Evolutionary conservation across 139 green algal species (phyloP).

Genomic region (Trebouxia sp.): DNA sequence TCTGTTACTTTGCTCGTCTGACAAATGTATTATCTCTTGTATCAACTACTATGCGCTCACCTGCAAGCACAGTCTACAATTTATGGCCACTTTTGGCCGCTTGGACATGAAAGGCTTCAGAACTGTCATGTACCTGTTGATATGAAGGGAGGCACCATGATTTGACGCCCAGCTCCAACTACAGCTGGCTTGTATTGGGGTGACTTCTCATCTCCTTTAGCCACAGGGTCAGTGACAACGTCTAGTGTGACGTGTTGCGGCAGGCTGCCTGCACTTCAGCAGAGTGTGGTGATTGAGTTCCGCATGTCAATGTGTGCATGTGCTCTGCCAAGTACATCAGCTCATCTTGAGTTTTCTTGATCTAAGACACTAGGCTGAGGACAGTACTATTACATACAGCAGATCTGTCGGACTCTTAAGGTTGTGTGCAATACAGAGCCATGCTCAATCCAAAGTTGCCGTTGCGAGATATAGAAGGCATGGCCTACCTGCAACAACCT

Average conservation of each 20-base stretch:
- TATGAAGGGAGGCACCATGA: constrained; percentile 46
- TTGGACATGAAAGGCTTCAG: background rate
- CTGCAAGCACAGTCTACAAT: background rate
- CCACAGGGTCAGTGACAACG: constrained; percentile 13
- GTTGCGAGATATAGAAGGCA: background rate
- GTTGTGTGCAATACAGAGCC: background rate
- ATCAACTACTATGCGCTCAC: constrained; percentile 47
- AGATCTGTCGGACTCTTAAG: background rate
- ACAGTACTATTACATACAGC: background rate
- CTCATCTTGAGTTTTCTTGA: background rate
- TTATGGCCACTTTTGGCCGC: background rate
- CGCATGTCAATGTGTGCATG: too few species aligned
- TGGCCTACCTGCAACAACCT: constrained; percentile 29
- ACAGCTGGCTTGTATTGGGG: background rate
- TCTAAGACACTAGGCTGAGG: background rate
- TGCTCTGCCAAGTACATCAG: background rate
- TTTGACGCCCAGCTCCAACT: background rate
- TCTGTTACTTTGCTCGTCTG: constrained; percentile 30
- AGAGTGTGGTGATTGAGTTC: background rate
- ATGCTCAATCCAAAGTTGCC: background rate
- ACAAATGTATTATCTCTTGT: constrained; percentile 49
- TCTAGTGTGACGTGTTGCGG: constrained; percentile 27
- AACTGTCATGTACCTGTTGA: background rate
- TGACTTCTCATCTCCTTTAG: constrained; percentile 2
- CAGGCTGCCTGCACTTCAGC: constrained; percentile 2